Percentiles rank a stretch among this genome's conserved stretches.
Evolutionary conservation across 106 monocot genomes (phyloP).

Genomic region (Platanthera guangdongensis): DNA sequence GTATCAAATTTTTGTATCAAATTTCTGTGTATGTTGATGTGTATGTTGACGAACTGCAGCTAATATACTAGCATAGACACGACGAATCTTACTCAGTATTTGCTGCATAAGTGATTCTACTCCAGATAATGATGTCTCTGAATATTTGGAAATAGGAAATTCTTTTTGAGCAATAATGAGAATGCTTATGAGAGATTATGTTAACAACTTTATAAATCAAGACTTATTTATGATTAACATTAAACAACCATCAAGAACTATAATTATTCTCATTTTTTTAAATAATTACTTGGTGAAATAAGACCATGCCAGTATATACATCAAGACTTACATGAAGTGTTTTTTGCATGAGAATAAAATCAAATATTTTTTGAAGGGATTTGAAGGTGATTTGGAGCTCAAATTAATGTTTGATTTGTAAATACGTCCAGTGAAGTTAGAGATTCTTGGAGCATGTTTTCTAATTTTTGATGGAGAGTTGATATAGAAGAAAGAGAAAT

Average conservation of each 20-base stretch:
- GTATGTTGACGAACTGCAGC: conserved; percentile 95
- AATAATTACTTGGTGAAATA: neutral
- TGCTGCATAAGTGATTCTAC: conserved; percentile 99
- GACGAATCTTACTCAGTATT: conserved; percentile 91
- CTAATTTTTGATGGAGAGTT: no score
- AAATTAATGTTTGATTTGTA: no score
- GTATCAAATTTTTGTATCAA: no score
- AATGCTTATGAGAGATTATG: neutral
- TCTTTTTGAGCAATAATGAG: neutral
- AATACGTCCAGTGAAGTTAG: no score
- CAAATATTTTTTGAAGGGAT: no score
- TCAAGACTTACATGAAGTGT: no score
- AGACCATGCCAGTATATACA: neutral
- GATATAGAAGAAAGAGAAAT: no score
- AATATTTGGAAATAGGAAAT: neutral
- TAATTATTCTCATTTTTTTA: neutral
- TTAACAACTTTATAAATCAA: neutral
- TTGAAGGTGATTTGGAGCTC: no score
- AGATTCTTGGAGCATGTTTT: no score
- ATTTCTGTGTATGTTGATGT: no score
- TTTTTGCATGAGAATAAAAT: no score
- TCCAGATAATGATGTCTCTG: conserved; percentile 94
- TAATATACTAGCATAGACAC: conserved; percentile 86
- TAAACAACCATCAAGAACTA: neutral
- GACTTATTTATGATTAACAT: neutral